Conservation (phyloP, 176 grass and related monocot species). For the Phoenix dactylifera region DNA sequence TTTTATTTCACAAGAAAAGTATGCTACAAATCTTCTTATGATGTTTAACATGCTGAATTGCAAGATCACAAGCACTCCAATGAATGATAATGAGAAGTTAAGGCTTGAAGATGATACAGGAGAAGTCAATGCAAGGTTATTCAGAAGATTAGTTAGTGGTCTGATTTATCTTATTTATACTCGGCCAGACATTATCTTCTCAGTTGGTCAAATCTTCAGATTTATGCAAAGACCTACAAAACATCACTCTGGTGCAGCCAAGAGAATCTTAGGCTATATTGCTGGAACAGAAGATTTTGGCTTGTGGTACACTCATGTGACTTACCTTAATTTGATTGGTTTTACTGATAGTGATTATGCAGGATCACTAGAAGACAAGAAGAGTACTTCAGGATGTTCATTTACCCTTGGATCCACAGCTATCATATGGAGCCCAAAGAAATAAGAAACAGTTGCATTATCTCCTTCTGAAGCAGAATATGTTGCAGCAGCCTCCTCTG, state of each 20-base stretch:
- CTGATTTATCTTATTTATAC: not conserved
- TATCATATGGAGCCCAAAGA: no score
- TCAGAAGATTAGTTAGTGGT: not conserved
- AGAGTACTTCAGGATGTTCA: no score
- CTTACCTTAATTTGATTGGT: no score
- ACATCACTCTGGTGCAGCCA: not conserved
- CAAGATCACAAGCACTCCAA: not conserved
- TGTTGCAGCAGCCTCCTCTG: no score
- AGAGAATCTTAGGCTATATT: not conserved
- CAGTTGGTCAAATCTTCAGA: not conserved
- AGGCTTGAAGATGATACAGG: not conserved
- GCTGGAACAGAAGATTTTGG: not conserved
- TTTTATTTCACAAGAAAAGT: no score
- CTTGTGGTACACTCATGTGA: not conserved
- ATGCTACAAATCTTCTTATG: no score
- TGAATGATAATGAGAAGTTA: not conserved
- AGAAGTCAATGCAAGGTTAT: no score
- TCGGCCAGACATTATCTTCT: not conserved
- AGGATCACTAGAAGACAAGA: no score
- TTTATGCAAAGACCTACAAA: not conserved
- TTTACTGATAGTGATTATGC: no score
- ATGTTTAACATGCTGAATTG: not conserved
- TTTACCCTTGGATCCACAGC: no score
- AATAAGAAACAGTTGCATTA: no score
- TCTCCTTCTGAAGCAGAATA: no score